These are phyloP conservation scores for Clonostachys chloroleuca DNA, from an alignment of 2,329 filamentous ascomycete genomes.

Conservation along the genomic window DNA sequence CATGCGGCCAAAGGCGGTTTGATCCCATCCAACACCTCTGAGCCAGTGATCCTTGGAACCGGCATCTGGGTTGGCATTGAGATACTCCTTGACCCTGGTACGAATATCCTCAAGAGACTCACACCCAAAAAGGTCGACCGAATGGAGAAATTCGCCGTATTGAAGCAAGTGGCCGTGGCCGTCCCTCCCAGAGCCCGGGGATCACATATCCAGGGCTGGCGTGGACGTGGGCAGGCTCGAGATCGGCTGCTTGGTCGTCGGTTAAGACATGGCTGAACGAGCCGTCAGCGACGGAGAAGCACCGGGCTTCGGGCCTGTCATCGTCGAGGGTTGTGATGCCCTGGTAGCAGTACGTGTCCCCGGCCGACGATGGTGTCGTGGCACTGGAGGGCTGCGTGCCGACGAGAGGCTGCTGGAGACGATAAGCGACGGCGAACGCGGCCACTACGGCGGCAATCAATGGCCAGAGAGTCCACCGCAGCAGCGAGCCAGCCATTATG, in stretches of 20 bases:
- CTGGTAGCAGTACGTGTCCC: slow-evolving; percentile 30
- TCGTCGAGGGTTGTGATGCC: slow-evolving; percentile 28
- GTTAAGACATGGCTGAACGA: slow-evolving; percentile 28
- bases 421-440: slow-evolving; percentile 22
- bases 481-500: no score
- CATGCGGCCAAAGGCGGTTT: slow-evolving; percentile 60
- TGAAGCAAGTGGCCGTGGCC: slow-evolving; percentile 64
- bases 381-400: slow-evolving; percentile 11
- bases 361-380: slow-evolving; percentile 2
- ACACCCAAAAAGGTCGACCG: slow-evolving; percentile 59
- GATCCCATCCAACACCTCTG: slow-evolving; percentile 67
- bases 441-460: slow-evolving; percentile 3
- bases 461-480: no score
- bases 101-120: slow-evolving; percentile 50
- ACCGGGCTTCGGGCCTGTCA: slow-evolving; percentile 33
- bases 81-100: slow-evolving; percentile 44
- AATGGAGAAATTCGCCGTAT: slow-evolving; percentile 64
- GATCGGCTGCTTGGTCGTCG: slow-evolving; percentile 27
- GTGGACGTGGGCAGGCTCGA: slow-evolving; percentile 18
- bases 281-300: slow-evolving; percentile 51
- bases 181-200: slow-evolving; percentile 70
- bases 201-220: slow-evolving; percentile 46
- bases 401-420: slow-evolving; percentile 10
- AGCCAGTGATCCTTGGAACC: slow-evolving; percentile 57
- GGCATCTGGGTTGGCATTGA: slow-evolving; percentile 39